These are phyloP conservation scores for Laburnicola sp. DNA, from an alignment of 2,329 filamentous ascomycete species.

Conservation along the genomic window DNA sequence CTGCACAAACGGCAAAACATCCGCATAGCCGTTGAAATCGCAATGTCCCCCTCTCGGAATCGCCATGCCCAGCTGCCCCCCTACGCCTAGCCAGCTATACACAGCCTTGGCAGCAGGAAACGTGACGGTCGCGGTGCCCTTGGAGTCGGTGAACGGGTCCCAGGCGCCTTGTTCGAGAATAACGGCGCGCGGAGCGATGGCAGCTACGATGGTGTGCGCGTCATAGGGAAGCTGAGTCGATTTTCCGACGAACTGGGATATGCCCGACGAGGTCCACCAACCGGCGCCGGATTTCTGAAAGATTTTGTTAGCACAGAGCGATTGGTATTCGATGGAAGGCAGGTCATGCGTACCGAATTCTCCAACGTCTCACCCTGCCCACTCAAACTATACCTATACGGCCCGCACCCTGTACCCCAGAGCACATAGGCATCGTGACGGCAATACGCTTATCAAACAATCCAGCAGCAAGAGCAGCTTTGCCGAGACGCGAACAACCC, in stretches of 20 bases:
- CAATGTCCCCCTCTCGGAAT: slow-evolving; percentile 55
- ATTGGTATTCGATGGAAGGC: not conserved
- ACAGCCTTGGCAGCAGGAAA: slow-evolving; percentile 42
- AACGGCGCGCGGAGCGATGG: slow-evolving; percentile 40
- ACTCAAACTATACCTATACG: slow-evolving; percentile 48
- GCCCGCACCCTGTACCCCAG: slow-evolving; percentile 43
- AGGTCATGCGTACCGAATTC: slow-evolving; percentile 29
- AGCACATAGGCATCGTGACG: slow-evolving; percentile 43
- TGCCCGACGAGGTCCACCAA: slow-evolving; percentile 42
- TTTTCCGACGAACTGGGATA: slow-evolving; percentile 41
- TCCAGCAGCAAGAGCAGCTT: slow-evolving; percentile 41
- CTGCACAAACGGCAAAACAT: slow-evolving; percentile 54
- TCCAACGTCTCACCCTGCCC: slow-evolving; percentile 50
- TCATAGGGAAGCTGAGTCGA: slow-evolving; percentile 38
- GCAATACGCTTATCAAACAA: slow-evolving; percentile 44
- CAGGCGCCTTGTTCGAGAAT: slow-evolving; percentile 41
- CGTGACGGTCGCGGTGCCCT: slow-evolving; percentile 49
- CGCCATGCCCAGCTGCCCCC: slow-evolving; percentile 49
- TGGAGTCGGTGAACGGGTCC: slow-evolving; percentile 55
- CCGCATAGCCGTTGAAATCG: slow-evolving; percentile 54
- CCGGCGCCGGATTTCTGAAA: slow-evolving; percentile 39
- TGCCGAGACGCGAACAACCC: slow-evolving; percentile 43
- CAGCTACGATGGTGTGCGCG: slow-evolving; percentile 43
- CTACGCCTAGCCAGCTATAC: slow-evolving; percentile 39
- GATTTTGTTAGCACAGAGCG: too few species aligned